Conservation (phyloP, 345 rosid genomes). For the Excoecaria cochinchinensis region DNA sequence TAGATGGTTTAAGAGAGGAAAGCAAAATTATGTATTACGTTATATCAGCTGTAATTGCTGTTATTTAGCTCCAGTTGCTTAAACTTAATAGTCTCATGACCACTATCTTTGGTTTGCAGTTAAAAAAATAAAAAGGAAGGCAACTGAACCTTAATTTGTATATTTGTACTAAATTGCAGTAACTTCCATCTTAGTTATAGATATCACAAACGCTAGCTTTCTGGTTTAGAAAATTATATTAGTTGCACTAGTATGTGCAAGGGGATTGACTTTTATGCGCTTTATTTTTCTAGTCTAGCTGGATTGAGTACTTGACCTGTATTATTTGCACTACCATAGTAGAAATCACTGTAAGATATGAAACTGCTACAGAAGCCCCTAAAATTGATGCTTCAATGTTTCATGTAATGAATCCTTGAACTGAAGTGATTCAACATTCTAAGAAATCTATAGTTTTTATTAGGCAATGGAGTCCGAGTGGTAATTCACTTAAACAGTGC, state of each 20-base stretch:
- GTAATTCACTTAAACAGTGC: neutral
- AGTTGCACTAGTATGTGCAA: neutral
- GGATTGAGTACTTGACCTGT: too few species aligned
- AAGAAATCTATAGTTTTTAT: too few species aligned
- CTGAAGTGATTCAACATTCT: neutral
- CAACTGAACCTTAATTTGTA: too few species aligned
- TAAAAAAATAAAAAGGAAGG: too few species aligned
- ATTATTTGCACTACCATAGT: too few species aligned
- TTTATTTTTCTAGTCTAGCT: neutral
- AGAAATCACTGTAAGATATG: neutral
- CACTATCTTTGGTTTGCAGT: neutral
- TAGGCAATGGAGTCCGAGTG: neutral
- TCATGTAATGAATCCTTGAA: neutral
- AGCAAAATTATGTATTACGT: neutral
- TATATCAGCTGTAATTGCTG: neutral
- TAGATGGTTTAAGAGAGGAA: neutral
- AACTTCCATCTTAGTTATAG: neutral
- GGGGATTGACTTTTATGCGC: neutral
- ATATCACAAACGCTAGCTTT: neutral
- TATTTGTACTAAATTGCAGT: neutral
- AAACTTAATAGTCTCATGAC: neutral
- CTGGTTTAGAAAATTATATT: neutral
- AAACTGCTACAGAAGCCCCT: neutral
- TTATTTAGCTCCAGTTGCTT: neutral
- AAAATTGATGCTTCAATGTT: neutral